A percentile compares a stretch with the other conserved stretches of the same genome.
These are phyloP conservation scores for Colletotrichum tropicicola DNA, from an alignment of 2,329 filamentous ascomycete species.

Conservation along the genomic window DNA sequence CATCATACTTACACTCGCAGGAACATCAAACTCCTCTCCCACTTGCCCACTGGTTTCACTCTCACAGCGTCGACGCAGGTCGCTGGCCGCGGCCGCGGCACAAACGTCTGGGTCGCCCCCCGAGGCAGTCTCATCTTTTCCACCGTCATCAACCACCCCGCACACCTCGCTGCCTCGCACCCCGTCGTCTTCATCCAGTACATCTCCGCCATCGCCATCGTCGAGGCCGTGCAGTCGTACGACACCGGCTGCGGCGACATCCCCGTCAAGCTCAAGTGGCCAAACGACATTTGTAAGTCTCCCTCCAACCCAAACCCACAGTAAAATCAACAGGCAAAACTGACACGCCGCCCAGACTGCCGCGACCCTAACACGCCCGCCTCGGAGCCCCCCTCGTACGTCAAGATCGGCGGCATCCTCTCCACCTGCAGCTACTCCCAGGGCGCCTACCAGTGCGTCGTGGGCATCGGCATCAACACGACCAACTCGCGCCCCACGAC, in stretches of 20 bases:
- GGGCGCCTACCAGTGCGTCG: constrained; percentile 82
- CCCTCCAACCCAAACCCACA: no score
- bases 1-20: constrained; percentile 46
- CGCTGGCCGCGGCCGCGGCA: constrained; percentile 86
- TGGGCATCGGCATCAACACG: constrained; percentile 88
- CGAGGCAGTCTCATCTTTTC: constrained; percentile 89
- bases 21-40: constrained; percentile 80
- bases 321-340: neutral
- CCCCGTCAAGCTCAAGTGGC: constrained; percentile 93
- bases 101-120: constrained; percentile 95
- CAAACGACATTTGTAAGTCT: constrained; percentile 85
- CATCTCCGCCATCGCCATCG: constrained; percentile 85
- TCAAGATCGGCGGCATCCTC: constrained; percentile 93
- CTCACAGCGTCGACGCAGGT: constrained; percentile 87
- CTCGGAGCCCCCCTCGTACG: constrained; percentile 62
- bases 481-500: constrained; percentile 87
- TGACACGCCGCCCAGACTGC: constrained; percentile 58
- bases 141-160: constrained; percentile 84
- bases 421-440: constrained; percentile 86
- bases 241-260: constrained; percentile 78
- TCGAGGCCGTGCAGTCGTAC: constrained; percentile 84
- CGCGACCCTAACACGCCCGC: constrained; percentile 67
- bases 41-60: constrained; percentile 86
- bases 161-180: constrained; percentile 73
- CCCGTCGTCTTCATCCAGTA: constrained; percentile 96